Evolutionary conservation across 2,329 filamentous ascomycete genomes (phyloP).

Genomic region (Penicillium sp.): DNA sequence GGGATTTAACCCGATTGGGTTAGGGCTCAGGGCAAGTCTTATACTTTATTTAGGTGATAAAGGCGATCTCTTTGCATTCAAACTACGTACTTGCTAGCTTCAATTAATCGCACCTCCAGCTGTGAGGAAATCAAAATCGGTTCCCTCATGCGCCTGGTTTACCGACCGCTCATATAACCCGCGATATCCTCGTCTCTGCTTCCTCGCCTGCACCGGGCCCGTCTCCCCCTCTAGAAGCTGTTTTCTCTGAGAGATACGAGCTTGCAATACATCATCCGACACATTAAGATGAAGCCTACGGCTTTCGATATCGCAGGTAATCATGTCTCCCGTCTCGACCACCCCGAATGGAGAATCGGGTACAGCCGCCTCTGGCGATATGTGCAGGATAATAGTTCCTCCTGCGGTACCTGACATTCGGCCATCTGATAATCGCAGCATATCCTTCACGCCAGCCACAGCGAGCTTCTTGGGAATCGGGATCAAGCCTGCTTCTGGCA

Average conservation of each 20-base stretch:
- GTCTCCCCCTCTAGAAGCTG: constrained; percentile 10
- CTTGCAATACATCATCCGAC: constrained; percentile 38
- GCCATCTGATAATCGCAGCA: constrained; percentile 52
- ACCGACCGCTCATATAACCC: constrained; percentile 42
- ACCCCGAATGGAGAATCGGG: constrained; percentile 47
- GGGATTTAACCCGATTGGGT: constrained; percentile 24
- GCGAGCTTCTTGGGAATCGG: constrained; percentile 49
- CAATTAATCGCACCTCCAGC: constrained; percentile 19
- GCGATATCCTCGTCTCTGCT: constrained; percentile 35
- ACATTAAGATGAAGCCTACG: constrained; percentile 42
- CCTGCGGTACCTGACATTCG: constrained; percentile 54
- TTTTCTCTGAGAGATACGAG: constrained; percentile 33
- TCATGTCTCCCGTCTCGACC: constrained; percentile 46
- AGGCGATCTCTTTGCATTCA: not conserved
- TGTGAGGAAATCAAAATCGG: constrained; percentile 39
- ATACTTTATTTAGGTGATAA: not conserved
- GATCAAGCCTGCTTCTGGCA: constrained; percentile 51
- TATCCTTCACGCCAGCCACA: constrained; percentile 46
- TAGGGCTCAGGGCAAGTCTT: constrained; percentile 30
- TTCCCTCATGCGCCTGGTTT: constrained; percentile 41
- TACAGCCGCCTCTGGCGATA: constrained; percentile 50
- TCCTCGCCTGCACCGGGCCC: constrained; percentile 20
- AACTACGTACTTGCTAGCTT: not conserved
- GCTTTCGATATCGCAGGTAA: constrained; percentile 44
- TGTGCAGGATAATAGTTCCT: constrained; percentile 51